Evolutionary conservation across 441 rosid genomes (phyloP).

Genomic region (Eruca vesicaria): DNA sequence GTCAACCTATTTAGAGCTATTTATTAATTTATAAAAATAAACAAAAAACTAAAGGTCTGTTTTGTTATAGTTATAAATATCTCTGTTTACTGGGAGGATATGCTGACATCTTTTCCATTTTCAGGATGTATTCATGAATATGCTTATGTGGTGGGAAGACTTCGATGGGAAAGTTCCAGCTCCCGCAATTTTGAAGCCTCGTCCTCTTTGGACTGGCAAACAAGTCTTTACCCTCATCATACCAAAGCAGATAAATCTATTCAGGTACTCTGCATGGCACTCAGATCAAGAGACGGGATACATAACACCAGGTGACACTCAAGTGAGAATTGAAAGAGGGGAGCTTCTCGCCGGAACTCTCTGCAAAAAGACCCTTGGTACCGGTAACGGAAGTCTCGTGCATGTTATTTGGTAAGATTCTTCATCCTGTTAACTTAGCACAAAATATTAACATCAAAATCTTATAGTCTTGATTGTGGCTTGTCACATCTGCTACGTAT

Average conservation of each 20-base stretch:
- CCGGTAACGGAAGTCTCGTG: conserved; percentile 93
- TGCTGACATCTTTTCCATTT: conserved; percentile 18
- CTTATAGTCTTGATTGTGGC: background rate
- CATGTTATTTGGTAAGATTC: conserved; percentile 86
- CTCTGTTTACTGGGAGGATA: conserved; percentile 3
- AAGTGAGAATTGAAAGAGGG: conserved; percentile 92
- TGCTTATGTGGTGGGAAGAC: conserved; percentile 99
- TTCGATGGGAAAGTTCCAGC: conserved; percentile 99
- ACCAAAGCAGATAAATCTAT: conserved; percentile 97
- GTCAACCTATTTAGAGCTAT: too few species aligned
- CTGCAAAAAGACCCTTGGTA: conserved; percentile 97
- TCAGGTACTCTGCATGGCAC: conserved; percentile 95
- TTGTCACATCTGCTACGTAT: background rate
- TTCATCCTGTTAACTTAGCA: background rate
- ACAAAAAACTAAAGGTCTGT: too few species aligned
- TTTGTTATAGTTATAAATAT: background rate
- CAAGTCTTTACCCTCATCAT: conserved; percentile 98
- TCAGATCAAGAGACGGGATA: conserved; percentile 76
- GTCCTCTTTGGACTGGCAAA: conserved; percentile 98
- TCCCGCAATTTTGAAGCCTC: conserved; percentile 90
- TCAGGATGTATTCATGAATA: conserved; percentile 99
- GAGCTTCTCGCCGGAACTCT: conserved; percentile 93
- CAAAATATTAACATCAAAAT: background rate
- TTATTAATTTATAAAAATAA: too few species aligned
- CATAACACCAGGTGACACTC: conserved; percentile 92